Evolutionary conservation across 2,329 filamentous ascomycete species (phyloP).

Genomic region (Colletotrichum sp.): DNA sequence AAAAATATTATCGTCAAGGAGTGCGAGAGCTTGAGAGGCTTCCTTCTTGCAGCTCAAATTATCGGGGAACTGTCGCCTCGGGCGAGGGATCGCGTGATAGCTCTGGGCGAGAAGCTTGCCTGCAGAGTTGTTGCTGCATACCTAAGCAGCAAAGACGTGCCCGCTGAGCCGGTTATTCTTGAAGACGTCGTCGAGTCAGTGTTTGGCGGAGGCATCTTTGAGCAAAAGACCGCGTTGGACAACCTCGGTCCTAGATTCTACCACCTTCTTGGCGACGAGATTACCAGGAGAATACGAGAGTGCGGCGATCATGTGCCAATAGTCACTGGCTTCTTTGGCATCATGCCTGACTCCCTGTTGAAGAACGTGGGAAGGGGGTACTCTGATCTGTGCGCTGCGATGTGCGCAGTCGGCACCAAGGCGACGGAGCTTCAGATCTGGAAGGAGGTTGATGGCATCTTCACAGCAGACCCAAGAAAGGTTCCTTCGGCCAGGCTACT

Average conservation of each 20-base stretch:
- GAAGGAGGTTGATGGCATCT: constrained; percentile 98
- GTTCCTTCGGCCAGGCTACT: constrained; percentile 89
- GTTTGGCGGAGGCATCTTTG: constrained; percentile 85
- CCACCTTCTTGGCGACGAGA: constrained; percentile 61
- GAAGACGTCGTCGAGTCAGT: constrained; percentile 76
- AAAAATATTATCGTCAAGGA: constrained; percentile 69
- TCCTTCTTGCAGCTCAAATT: constrained; percentile 67
- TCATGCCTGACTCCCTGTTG: constrained; percentile 86
- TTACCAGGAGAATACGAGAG: constrained; percentile 66
- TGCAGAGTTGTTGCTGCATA: constrained; percentile 91
- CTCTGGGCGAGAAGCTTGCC: constrained; percentile 93
- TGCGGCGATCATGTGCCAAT: constrained; percentile 75
- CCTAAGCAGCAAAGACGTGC: constrained; percentile 69
- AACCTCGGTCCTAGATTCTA: constrained; percentile 74
- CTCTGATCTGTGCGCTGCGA: constrained; percentile 91
- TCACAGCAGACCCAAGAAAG: constrained; percentile 82
- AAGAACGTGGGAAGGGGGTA: constrained; percentile 91
- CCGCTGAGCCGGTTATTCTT: constrained; percentile 29
- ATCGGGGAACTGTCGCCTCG: constrained; percentile 76
- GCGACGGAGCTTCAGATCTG: constrained; percentile 93
- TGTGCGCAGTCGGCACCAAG: constrained; percentile 83
- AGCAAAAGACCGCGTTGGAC: constrained; percentile 67
- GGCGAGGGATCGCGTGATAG: constrained; percentile 86
- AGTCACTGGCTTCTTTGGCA: constrained; percentile 95
- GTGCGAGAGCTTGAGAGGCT: constrained; percentile 80